Percentiles rank a stretch among this genome's conserved stretches.
Evolutionary conservation across 1,284 basidiomycete genomes (phyloP).

Genomic region (Rhodotorula sp.): DNA sequence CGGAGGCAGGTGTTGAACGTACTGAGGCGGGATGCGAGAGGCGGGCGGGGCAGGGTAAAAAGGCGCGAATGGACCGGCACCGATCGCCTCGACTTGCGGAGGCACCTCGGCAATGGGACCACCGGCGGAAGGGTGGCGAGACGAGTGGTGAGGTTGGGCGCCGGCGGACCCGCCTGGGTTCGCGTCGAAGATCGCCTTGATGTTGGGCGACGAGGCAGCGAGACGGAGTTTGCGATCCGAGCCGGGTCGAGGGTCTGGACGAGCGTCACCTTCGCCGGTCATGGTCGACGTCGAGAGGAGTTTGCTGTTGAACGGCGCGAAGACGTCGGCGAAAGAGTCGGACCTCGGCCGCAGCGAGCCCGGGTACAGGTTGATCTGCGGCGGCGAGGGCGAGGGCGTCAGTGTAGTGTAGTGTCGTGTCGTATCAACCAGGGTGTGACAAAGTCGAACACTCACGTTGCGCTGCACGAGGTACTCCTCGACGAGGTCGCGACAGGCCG

Average conservation of each 20-base stretch:
- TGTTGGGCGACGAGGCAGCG: slow-evolving; percentile 85
- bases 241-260: slow-evolving; percentile 19
- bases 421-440: no score
- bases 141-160: slow-evolving; percentile 7
- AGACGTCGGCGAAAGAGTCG: slow-evolving; percentile 90
- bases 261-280: slow-evolving; percentile 1
- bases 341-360: slow-evolving; percentile 53
- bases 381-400: no score
- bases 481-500: slow-evolving; percentile 82
- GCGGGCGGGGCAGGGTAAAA: slow-evolving; percentile 23
- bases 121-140: slow-evolving; percentile 10
- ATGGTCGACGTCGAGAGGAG: slow-evolving; percentile 62
- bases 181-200: slow-evolving; percentile 88
- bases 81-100: neutral
- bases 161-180: slow-evolving; percentile 22
- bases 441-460: slow-evolving; percentile 73
- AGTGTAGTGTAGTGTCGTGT: no score
- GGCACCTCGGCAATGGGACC: neutral
- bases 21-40: slow-evolving; percentile 20
- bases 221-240: slow-evolving; percentile 58
- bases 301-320: slow-evolving; percentile 96
- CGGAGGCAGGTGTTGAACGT: slow-evolving; percentile 9
- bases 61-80: slow-evolving; percentile 11
- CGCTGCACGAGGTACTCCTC: slow-evolving; percentile 86
- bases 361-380: slow-evolving; percentile 43